phyloP scores from a whole-genome alignment of 495 filamentous ascomycete genomes.

The Podospora fimiseda region DNA sequence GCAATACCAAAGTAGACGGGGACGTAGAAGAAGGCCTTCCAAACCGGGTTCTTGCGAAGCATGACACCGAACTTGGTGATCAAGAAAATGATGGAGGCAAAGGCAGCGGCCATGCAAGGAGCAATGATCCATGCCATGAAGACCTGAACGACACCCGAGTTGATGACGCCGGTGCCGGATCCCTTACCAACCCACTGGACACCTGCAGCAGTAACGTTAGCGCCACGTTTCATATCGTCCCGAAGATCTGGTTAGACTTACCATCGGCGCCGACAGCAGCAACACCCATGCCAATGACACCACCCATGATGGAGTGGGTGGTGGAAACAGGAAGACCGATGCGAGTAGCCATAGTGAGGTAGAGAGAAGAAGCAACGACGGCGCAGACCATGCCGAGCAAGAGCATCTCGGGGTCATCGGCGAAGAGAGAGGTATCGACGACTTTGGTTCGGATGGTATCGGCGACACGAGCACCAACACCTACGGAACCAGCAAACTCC shows the following conservation, averaged over 20 bases:
- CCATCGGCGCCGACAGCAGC: slow-evolving; percentile 45
- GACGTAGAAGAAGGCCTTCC: slow-evolving; percentile 49
- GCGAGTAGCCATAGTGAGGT: slow-evolving; percentile 52
- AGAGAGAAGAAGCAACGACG: slow-evolving; percentile 51
- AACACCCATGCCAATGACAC: slow-evolving; percentile 58
- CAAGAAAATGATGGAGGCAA: slow-evolving; percentile 56
- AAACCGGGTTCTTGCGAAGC: slow-evolving; percentile 51
- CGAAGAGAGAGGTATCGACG: slow-evolving; percentile 48
- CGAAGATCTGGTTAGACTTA: slow-evolving; percentile 36
- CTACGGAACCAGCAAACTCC: slow-evolving; percentile 60
- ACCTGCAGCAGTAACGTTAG: neutral
- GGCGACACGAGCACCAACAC: slow-evolving; percentile 57
- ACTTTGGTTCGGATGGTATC: slow-evolving; percentile 64
- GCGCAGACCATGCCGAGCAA: slow-evolving; percentile 62
- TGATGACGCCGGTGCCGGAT: slow-evolving; percentile 41
- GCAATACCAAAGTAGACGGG: slow-evolving; percentile 59
- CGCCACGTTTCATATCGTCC: neutral
- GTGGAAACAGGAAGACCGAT: slow-evolving; percentile 56
- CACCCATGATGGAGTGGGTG: slow-evolving; percentile 59
- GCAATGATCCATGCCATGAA: slow-evolving; percentile 54
- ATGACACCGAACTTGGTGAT: slow-evolving; percentile 59
- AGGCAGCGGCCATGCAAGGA: slow-evolving; percentile 48
- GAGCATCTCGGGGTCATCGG: slow-evolving; percentile 44
- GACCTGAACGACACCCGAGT: slow-evolving; percentile 41
- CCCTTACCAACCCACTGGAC: slow-evolving; percentile 51